phyloP scores from a whole-genome alignment of 2,329 filamentous ascomycete species.

The Ascocoryne sarcoides region DNA sequence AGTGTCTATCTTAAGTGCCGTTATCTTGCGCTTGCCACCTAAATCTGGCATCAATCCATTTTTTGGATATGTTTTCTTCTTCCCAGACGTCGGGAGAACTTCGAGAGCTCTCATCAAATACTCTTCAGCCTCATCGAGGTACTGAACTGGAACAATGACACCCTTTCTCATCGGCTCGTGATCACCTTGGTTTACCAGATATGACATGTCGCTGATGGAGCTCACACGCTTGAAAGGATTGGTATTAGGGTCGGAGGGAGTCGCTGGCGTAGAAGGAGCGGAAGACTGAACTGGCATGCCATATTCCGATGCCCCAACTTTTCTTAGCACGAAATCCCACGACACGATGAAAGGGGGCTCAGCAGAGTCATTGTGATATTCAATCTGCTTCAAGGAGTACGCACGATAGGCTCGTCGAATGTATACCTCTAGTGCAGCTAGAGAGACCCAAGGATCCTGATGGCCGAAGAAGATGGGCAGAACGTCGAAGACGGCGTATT shows the following conservation, averaged over 20 bases:
- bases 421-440: constrained; percentile 93
- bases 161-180: constrained; percentile 80
- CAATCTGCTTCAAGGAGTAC: constrained; percentile 80
- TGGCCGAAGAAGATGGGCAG: constrained; percentile 92
- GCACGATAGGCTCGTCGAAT: constrained; percentile 94
- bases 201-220: constrained; percentile 96
- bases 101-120: constrained; percentile 77
- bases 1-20: constrained; percentile 43
- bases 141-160: constrained; percentile 88
- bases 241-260: constrained; percentile 47
- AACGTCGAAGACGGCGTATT: constrained; percentile 97
- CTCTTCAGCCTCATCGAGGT: constrained; percentile 91
- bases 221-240: constrained; percentile 72
- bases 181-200: constrained; percentile 63
- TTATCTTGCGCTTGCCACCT: constrained; percentile 60
- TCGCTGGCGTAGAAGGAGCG: constrained; percentile 76
- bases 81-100: constrained; percentile 53
- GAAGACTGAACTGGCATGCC: constrained; percentile 72
- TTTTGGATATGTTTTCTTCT: constrained; percentile 46
- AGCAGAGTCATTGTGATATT: constrained; percentile 66
- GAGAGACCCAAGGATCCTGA: constrained; percentile 84
- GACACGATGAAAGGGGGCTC: constrained; percentile 75
- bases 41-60: constrained; percentile 63
- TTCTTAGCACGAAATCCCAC: constrained; percentile 94
- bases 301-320: constrained; percentile 86